phyloP scores from a whole-genome alignment of 1,139 yeast species.

The Hemisphaericaspora lyxosophila region DNA sequence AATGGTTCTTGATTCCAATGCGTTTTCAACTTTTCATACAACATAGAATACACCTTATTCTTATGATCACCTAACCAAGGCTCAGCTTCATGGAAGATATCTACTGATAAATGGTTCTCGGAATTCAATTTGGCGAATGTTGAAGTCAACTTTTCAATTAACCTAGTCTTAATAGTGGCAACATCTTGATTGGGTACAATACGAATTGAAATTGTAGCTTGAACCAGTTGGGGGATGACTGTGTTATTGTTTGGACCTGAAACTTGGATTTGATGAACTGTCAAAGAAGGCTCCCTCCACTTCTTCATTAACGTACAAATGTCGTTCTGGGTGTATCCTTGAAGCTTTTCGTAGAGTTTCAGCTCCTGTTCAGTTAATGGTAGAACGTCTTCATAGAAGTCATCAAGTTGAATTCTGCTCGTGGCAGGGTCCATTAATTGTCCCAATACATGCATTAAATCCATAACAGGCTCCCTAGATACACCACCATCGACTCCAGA shows the following conservation, averaged over 20 bases:
- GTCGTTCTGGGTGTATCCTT: constrained; percentile 33
- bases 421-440: constrained; percentile 55
- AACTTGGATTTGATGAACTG: constrained; percentile 82
- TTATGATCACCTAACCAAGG: constrained; percentile 93
- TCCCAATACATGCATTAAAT: constrained; percentile 69
- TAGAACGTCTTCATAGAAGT: constrained; percentile 65
- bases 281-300: constrained; percentile 90
- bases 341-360: constrained; percentile 61
- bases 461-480: constrained; percentile 85
- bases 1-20: constrained; percentile 77
- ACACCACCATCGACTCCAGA: constrained; percentile 98
- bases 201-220: constrained; percentile 76
- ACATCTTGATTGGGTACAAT: constrained; percentile 87
- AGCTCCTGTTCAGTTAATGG: constrained; percentile 58
- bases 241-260: constrained; percentile 91
- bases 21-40: constrained; percentile 55
- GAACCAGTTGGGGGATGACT: constrained; percentile 80
- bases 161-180: constrained; percentile 50
- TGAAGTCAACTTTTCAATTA: constrained; percentile 46
- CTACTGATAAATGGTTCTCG: constrained; percentile 58
- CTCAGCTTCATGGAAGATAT: constrained; percentile 80
- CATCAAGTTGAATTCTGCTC: constrained; percentile 65
- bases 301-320: constrained; percentile 66
- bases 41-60: constrained; percentile 67
- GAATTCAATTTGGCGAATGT: constrained; percentile 43